Base-by-base conservation (phyloP, 73 alveolate genomes). In the Tetrahymena borealis region DNA sequence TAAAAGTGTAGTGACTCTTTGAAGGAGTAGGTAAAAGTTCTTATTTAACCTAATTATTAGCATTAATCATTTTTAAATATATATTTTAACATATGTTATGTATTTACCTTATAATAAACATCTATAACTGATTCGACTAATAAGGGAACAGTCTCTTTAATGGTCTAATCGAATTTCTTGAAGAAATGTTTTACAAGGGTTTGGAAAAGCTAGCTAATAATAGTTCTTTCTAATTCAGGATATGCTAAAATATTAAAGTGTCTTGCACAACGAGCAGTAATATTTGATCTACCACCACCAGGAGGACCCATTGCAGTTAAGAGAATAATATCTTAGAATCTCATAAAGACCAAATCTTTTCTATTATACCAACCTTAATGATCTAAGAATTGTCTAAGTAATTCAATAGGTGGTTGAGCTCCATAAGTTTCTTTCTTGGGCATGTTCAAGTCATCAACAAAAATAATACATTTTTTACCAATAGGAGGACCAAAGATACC, bases 221-320 rank as follows among this genome's bases (percentile, higher is more conserved):
- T 96, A 32, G 97, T 97, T 90, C 98, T 98, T 31, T 97, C 98
- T 93, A 99, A 95, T 96, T 99, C 99, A 9, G 99, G 97, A 90
- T 99, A 99, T 28, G 99, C 98, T 78, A 99, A 94, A 18, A 98
- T 97, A 95, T 99, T 99, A 96, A 97, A 98, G 94, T 99, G 99
- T 93, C 99, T 97, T 94, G 97, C 98, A 93, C 98, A 95, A 94
- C 99, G 97, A 77, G 98, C 98, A 38, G 99, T 98, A 91, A 99
- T 98, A 79, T 96, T 97, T 33, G 98, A 95, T 98, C 99, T 98
- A 78, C 99, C 99, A 39, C 99, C 99, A 10, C 99, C 99, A 91
- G 99, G 99, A 12, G 99, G 99, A 40, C 99, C 99, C 99, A 99
- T 99, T 78, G 99, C 99, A n/a, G 99, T 96, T 85, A 98, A 94